Percentiles rank a stretch among this genome's conserved stretches.
phyloP scores from a whole-genome alignment of 2,329 filamentous ascomycete genomes.

The Xylaria sp. region DNA sequence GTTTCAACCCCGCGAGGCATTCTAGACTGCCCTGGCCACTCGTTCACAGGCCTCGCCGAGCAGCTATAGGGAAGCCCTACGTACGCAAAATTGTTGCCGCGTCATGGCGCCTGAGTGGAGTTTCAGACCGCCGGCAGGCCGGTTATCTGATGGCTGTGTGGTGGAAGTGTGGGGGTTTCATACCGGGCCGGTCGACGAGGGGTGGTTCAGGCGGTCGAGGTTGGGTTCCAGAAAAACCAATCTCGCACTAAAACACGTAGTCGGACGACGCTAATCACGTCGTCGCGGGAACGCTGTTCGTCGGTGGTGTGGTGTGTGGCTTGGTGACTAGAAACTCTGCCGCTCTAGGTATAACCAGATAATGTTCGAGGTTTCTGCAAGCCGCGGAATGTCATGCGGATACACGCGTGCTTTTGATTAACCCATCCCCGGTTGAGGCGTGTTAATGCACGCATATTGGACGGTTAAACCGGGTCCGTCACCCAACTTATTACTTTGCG shows the following conservation, averaged over 20 bases:
- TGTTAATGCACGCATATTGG: conserved; percentile 1
- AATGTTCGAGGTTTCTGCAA: neutral
- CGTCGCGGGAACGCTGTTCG: neutral
- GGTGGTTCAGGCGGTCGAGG: neutral
- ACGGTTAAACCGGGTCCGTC: conserved; percentile 3
- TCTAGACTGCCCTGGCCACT: neutral
- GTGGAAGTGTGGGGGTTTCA: neutral
- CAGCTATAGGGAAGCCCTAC: too few relatives aligned
- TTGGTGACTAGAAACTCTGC: neutral
- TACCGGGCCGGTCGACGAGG: neutral
- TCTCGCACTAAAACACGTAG: too few relatives aligned
- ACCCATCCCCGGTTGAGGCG: neutral
- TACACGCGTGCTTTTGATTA: neutral
- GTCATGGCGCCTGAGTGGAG: conserved; percentile 17
- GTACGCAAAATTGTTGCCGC: conserved; percentile 8
- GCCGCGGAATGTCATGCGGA: neutral
- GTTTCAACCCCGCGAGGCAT: conserved; percentile 8
- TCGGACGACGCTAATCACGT: neutral
- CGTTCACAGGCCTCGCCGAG: neutral
- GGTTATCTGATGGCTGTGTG: neutral
- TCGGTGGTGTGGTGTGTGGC: conserved; percentile 5
- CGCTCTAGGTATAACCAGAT: conserved; percentile 1
- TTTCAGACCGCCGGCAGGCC: conserved; percentile 8
- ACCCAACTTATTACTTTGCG: conserved; percentile 7
- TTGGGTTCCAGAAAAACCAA: conserved; percentile 1